Evolutionary conservation across 768 basidiomycete species (phyloP), one percentile per base, ranked within the genome.

Genomic region (Scleroderma bovista): DNA sequence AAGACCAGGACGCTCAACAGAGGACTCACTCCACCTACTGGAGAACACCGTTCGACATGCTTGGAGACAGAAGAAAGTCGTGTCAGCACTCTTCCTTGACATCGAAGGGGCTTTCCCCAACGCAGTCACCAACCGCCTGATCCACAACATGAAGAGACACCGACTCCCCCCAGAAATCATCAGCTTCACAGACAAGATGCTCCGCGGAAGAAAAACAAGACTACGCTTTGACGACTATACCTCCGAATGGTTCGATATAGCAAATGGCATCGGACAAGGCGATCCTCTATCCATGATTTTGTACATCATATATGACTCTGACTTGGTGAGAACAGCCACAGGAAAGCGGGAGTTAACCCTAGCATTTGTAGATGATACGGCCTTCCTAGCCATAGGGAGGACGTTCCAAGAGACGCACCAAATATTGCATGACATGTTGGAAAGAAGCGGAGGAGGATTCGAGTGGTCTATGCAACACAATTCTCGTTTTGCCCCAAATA

Each of bases 51-150:
- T 77, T 24, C 69, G 74, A 40, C 58, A 64, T 1, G 66, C 69
- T 0, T 76, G 74, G 75, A 38, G 65, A 0, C 42, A 48, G 4
- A 46, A 54, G 0, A 63, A 71, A 17, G 74, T 75, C 0, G 70
- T 57, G 0, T 65, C 64, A 1, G 57, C 65, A 0, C 65, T 75
- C 0, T 75, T 72, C 57, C 63, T 75, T 1, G 73, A 78, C 50
- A 64, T 77, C 0, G 60, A 74, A 56, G 74, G 68, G 0, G 72
- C 75, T 2, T 77, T 75, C 53, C 75, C 71, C 0, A 75, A 68
- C 50, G 66, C 65, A 1, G 68, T 66, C 8, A 62, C 53, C 0
- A 62, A 65, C 2, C 20, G 53, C 0, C 65, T 75, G 0, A 29
- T 67, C 1, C 65, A 71, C 50, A 66, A 72, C 46, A 52, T 75